Base-by-base conservation (phyloP, 2,329 filamentous ascomycete species). In the Xylariales sp. region DNA sequence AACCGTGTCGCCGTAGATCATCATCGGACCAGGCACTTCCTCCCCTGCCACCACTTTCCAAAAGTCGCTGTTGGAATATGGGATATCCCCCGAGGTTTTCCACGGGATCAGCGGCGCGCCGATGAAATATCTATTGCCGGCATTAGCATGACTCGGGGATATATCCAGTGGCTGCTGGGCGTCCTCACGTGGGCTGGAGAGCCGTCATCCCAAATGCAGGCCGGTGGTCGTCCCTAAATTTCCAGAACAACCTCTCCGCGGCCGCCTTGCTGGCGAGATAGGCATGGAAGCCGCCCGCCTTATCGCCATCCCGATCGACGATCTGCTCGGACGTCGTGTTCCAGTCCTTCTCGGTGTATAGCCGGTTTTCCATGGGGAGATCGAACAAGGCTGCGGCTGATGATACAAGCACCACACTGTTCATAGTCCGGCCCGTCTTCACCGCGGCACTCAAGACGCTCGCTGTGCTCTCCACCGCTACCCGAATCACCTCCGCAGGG, bases 181-280 rank as follows among this genome's bases (percentile, higher is more conserved):
- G 14, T 16, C 32, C 73, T 68, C 45, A 76, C 75, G 72, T 72
- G 32, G 72, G 74, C 50, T 76, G 75, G 14, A 77, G 53, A 7
- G 75, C 54, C 9, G 74, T 72, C 72, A 76, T 73, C 4, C 57
- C 67, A 45, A 77, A 77, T 0, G 60, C 39, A 2, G 75, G 75
- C 55, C 67, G 68, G 43, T 58, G 43, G 30, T 74, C 70, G 3
- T 75, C 70, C 1, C 69, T 65, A 23, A 76, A 75, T 18, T 66
- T 55, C 76, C 75, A 77, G 45, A 77, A 74, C 1, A 61, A 30
- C 57, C 61, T 73, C 65, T 77, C 76, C 3, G 75, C 71, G 6
- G 68, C 71, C 1, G 72, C 75, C 64, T 77, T 77, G 62, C 73
- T 74, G 2, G 74, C 75, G 8, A 70, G 68, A 46, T 77, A 77